A percentile compares a stretch with the other conserved stretches of the same genome.
phyloP scores from a whole-genome alignment of 106 monocot species.

The Ottelia alismoides region DNA sequence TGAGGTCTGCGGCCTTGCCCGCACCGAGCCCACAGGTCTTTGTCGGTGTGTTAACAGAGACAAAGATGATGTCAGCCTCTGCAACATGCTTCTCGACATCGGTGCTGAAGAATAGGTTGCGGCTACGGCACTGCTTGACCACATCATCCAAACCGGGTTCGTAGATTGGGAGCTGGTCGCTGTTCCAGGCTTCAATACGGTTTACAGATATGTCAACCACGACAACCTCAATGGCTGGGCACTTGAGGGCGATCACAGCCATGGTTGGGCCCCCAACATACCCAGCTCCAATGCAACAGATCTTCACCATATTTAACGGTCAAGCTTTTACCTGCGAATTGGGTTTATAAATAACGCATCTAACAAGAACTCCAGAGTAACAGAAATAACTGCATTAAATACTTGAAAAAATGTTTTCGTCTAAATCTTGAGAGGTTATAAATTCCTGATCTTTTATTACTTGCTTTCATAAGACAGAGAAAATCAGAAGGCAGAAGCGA shows the following conservation, averaged over 20 bases:
- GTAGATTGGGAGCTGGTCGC: slow-evolving; percentile 10
- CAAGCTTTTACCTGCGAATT: no score
- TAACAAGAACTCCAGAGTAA: no score
- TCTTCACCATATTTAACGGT: slow-evolving; percentile 14
- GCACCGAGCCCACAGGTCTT: slow-evolving; percentile 15
- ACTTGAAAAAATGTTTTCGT: no score
- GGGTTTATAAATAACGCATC: no score
- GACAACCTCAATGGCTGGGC: slow-evolving; percentile 10
- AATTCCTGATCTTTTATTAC: no score
- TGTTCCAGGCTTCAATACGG: slow-evolving; percentile 5
- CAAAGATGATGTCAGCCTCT: slow-evolving; percentile 10
- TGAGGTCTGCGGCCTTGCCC: slow-evolving; percentile 17
- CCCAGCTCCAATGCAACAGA: slow-evolving; percentile 13
- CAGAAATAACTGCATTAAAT: no score
- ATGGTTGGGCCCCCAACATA: slow-evolving; percentile 8
- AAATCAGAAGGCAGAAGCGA: no score
- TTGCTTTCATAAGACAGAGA: no score
- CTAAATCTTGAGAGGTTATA: no score
- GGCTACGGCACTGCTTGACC: slow-evolving; percentile 4
- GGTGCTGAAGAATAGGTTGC: slow-evolving; percentile 11
- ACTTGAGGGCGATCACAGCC: slow-evolving; percentile 14
- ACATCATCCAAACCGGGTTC: slow-evolving; percentile 5
- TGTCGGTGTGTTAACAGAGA: slow-evolving; percentile 11
- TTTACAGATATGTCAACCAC: slow-evolving; percentile 5
- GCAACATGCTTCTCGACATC: slow-evolving; percentile 6